phyloP scores from a whole-genome alignment of 306 rosid genomes.

The Fagus crenata region DNA sequence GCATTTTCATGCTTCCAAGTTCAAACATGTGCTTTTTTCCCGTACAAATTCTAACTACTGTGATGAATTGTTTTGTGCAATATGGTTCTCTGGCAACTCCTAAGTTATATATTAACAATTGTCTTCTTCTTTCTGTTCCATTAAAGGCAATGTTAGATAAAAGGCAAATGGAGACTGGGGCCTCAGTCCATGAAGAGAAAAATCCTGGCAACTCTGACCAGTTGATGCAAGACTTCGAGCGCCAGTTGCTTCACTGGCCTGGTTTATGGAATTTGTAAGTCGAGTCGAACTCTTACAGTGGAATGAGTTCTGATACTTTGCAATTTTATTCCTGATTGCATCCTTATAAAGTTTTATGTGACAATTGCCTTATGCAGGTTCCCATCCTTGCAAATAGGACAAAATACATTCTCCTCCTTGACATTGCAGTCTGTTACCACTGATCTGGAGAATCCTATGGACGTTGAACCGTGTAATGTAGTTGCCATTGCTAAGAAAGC shows the following conservation, averaged over 20 bases:
- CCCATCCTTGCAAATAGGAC: constrained; percentile 43
- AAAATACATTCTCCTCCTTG: constrained; percentile 28
- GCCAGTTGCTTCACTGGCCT: constrained; percentile 57
- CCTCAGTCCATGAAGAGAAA: constrained; percentile 44
- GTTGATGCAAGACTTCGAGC: constrained; percentile 49
- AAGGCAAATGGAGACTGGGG: constrained; percentile 44
- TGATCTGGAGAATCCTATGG: constrained; percentile 34
- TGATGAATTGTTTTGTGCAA: constrained; percentile 7
- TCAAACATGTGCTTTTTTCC: background rate
- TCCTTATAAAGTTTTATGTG: constrained; percentile 19
- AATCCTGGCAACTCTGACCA: constrained; percentile 33
- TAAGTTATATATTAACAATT: constrained; percentile 21
- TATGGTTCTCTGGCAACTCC: constrained; percentile 11
- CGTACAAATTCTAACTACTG: constrained; percentile 11
- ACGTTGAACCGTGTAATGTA: constrained; percentile 37
- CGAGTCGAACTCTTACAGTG: constrained; percentile 23
- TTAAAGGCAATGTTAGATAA: constrained; percentile 55
- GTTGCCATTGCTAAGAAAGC: constrained; percentile 73
- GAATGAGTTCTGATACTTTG: constrained; percentile 16
- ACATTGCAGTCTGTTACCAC: constrained; percentile 23
- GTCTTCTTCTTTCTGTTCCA: constrained; percentile 25
- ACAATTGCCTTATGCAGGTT: constrained; percentile 46
- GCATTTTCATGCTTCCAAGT: background rate
- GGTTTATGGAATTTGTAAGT: constrained; percentile 67
- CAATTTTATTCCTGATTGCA: constrained; percentile 15